A percentile compares a stretch with the other conserved stretches of the same genome.
Conservation (phyloP, 164 flowering plant genomes). For the Stephania japonica region DNA sequence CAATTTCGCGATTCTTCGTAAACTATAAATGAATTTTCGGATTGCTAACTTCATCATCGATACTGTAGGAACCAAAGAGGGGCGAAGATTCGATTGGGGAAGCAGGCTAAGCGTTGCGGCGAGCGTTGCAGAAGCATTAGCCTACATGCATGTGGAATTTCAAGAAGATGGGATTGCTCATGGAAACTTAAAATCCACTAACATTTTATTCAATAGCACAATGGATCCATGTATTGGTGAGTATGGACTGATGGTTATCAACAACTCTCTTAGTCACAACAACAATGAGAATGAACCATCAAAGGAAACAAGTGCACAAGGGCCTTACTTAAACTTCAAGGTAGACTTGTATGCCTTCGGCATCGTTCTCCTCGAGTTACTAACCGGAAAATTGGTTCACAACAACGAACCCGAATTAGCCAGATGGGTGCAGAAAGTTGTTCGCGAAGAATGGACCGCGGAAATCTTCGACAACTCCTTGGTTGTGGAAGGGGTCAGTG, state of each 20-base stretch:
- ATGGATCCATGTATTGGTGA: conserved; percentile 58
- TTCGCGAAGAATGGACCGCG: conserved; percentile 64
- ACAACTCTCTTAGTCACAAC: conserved; percentile 15
- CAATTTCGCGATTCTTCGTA: background rate
- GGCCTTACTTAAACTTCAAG: conserved; percentile 23
- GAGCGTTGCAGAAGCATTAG: conserved; percentile 38
- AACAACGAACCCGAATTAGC: conserved; percentile 48
- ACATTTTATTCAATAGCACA: conserved; percentile 43
- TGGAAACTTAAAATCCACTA: conserved; percentile 66
- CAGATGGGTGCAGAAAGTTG: conserved; percentile 54
- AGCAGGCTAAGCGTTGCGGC: conserved; percentile 50
- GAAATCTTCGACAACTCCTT: conserved; percentile 55
- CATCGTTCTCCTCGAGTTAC: conserved; percentile 59
- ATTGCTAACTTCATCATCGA: background rate
- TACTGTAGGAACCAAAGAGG: conserved; percentile 37
- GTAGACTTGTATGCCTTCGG: conserved; percentile 48
- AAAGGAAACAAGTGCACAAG: background rate
- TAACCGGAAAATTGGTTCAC: conserved; percentile 54
- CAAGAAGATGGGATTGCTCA: conserved; percentile 41
- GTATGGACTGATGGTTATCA: conserved; percentile 44
- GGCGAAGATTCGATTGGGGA: conserved; percentile 44
- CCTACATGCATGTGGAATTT: conserved; percentile 48
- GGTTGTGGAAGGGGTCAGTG: conserved; percentile 43
- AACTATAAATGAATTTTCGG: background rate
- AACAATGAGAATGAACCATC: conserved; percentile 2